Conservation (phyloP, 352 stramenopile genomes). For the Phytophthora cryptogea region DNA sequence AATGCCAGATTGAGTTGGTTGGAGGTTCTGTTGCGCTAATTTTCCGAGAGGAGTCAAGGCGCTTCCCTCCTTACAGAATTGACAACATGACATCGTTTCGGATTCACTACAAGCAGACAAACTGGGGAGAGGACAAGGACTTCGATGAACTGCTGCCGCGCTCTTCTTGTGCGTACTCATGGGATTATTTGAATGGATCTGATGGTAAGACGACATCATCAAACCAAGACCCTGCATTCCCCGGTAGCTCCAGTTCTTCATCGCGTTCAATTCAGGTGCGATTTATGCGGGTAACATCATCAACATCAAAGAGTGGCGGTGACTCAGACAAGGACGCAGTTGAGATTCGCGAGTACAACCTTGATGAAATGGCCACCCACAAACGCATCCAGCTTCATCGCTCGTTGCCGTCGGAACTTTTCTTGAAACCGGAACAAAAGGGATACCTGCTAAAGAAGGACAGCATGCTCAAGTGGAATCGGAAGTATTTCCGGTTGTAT, state of each 20-base stretch:
- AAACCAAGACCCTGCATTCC: slow-evolving; percentile 72
- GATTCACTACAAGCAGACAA: slow-evolving; percentile 85
- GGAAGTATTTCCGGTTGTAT: slow-evolving; percentile 88
- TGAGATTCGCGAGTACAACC: slow-evolving; percentile 87
- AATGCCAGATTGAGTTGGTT: slow-evolving; percentile 88
- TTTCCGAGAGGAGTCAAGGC: slow-evolving; percentile 84
- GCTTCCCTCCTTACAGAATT: slow-evolving; percentile 90
- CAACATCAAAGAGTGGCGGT: slow-evolving; percentile 46
- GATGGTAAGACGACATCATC: slow-evolving; percentile 59
- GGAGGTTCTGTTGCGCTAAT: slow-evolving; percentile 84
- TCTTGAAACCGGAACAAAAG: slow-evolving; percentile 77
- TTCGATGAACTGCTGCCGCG: slow-evolving; percentile 80
- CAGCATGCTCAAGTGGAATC: slow-evolving; percentile 90
- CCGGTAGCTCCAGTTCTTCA: slow-evolving; percentile 55
- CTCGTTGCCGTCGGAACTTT: slow-evolving; percentile 81
- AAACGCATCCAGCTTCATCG: slow-evolving; percentile 81
- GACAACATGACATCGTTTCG: slow-evolving; percentile 92
- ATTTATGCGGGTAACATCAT: slow-evolving; percentile 89
- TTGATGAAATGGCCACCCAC: slow-evolving; percentile 87
- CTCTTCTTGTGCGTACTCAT: slow-evolving; percentile 84
- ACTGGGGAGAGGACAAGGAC: slow-evolving; percentile 70
- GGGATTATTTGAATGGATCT: slow-evolving; percentile 77
- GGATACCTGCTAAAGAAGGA: slow-evolving; percentile 88
- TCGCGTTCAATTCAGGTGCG: slow-evolving; percentile 80
- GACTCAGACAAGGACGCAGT: slow-evolving; percentile 81